These are phyloP conservation scores for Pezicula neosporulosa DNA, from an alignment of 2,329 filamentous ascomycete genomes.

Conservation along the genomic window DNA sequence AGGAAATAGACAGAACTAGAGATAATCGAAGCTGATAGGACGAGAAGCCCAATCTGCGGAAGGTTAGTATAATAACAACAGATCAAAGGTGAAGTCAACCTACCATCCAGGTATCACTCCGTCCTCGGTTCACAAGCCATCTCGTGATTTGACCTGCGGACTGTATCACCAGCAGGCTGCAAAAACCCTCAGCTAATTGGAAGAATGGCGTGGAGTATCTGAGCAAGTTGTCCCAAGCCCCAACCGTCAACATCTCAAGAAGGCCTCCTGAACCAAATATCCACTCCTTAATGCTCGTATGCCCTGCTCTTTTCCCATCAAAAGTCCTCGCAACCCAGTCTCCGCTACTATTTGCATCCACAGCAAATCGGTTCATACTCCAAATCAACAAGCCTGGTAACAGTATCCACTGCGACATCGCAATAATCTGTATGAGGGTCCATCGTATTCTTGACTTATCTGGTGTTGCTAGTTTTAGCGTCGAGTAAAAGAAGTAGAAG, in stretches of 20 bases:
- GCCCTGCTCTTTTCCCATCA: constrained; percentile 58
- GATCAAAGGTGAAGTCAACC: constrained; percentile 30
- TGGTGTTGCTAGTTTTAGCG: constrained; percentile 77
- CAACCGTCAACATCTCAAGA: constrained; percentile 75
- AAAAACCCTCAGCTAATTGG: constrained; percentile 93
- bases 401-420: constrained; percentile 79
- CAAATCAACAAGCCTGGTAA: constrained; percentile 87
- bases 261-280: constrained; percentile 83
- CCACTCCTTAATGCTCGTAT: constrained; percentile 75
- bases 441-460: constrained; percentile 72
- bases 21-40: constrained; percentile 86
- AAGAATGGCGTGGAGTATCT: constrained; percentile 92
- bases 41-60: constrained; percentile 75
- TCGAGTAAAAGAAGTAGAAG: constrained; percentile 89
- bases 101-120: constrained; percentile 96
- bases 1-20: constrained; percentile 94
- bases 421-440: constrained; percentile 64
- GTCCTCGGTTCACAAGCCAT: constrained; percentile 89
- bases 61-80: constrained; percentile 8
- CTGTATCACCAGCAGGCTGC: constrained; percentile 92
- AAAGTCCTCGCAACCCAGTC: constrained; percentile 84
- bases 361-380: constrained; percentile 91
- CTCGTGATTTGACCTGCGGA: constrained; percentile 89
- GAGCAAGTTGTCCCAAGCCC: constrained; percentile 83
- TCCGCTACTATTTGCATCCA: constrained; percentile 69